phyloP scores from a whole-genome alignment of 2,329 filamentous ascomycete species.

The Aspergillus sp. region DNA sequence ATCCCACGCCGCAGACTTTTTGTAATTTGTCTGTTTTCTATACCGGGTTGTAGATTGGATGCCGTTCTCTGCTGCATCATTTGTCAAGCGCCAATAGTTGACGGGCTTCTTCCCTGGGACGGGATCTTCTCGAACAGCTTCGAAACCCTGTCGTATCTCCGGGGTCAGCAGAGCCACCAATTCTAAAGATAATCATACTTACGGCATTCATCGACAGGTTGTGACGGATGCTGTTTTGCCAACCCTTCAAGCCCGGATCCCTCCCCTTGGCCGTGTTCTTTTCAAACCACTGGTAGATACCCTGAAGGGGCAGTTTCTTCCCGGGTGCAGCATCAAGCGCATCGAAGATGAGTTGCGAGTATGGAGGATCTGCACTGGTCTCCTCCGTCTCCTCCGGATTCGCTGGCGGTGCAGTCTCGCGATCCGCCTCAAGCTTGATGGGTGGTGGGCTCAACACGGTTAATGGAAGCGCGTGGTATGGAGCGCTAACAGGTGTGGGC shows the following conservation, averaged over 20 bases:
- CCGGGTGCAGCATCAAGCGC: slow-evolving; percentile 68
- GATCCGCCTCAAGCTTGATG: slow-evolving; percentile 9
- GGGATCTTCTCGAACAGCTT: slow-evolving; percentile 56
- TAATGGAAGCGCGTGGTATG: slow-evolving; percentile 19
- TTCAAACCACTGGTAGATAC: slow-evolving; percentile 89
- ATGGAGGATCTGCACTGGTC: slow-evolving; percentile 59
- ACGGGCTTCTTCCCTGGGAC: slow-evolving; percentile 53
- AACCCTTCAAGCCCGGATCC: slow-evolving; percentile 64
- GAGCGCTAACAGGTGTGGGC: slow-evolving; percentile 23
- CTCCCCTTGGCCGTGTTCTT: slow-evolving; percentile 75
- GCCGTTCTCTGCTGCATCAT: slow-evolving; percentile 64
- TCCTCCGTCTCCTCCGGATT: slow-evolving; percentile 25
- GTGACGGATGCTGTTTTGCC: slow-evolving; percentile 95
- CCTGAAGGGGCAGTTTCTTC: slow-evolving; percentile 74
- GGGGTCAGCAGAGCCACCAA: not conserved
- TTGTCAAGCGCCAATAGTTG: slow-evolving; percentile 76
- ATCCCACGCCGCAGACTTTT: slow-evolving; percentile 39
- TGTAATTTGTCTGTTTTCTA: slow-evolving; percentile 52
- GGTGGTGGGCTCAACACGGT: slow-evolving; percentile 10
- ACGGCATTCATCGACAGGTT: slow-evolving; percentile 96
- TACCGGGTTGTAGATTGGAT: slow-evolving; percentile 86
- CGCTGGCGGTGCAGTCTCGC: slow-evolving; percentile 24
- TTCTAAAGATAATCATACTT: slow-evolving; percentile 39
- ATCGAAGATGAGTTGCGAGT: slow-evolving; percentile 76
- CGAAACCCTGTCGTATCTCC: slow-evolving; percentile 33